A percentile compares a stretch with the other conserved stretches of the same genome.
Evolutionary conservation across 805 yeast species (phyloP).

Genomic region (Kluyveromyces siamensis): DNA sequence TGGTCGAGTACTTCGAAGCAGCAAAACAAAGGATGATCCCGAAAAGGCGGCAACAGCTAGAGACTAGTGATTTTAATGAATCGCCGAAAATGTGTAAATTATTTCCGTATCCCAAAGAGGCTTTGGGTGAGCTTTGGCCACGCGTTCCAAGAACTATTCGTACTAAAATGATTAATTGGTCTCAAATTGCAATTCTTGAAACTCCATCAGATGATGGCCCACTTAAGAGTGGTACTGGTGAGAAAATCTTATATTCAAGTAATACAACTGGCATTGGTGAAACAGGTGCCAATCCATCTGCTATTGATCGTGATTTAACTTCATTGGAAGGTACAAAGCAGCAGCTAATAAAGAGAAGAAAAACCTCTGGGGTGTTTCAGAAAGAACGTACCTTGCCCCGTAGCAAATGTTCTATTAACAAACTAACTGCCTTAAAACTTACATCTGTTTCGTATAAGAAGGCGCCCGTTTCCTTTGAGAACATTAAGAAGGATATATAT

Average conservation of each 20-base stretch:
- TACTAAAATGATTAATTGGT: neutral
- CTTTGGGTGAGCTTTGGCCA: conserved; percentile 25
- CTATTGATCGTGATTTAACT: neutral
- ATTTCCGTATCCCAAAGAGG: conserved; percentile 28
- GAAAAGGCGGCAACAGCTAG: conserved; percentile 3
- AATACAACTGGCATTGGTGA: neutral
- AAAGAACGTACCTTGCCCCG: neutral
- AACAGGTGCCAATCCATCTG: neutral
- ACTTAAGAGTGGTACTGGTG: neutral
- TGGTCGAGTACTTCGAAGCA: conserved; percentile 27
- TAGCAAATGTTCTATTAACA: neutral
- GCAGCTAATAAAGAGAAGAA: neutral
- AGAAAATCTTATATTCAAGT: neutral
- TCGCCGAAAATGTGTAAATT: conserved; percentile 14
- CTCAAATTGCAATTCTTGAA: neutral
- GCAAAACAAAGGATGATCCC: conserved; percentile 14
- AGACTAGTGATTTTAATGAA: conserved; percentile 14
- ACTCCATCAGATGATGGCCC: neutral
- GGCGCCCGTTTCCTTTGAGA: conserved; percentile 17
- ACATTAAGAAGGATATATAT: conserved; percentile 40
- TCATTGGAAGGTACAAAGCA: neutral
- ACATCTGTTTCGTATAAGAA: conserved; percentile 6
- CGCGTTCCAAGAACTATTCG: conserved; percentile 12
- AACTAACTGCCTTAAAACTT: neutral
- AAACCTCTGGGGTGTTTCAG: neutral